Base-by-base conservation (phyloP, 805 yeast species). In the Pichia nanzhaoensis region DNA sequence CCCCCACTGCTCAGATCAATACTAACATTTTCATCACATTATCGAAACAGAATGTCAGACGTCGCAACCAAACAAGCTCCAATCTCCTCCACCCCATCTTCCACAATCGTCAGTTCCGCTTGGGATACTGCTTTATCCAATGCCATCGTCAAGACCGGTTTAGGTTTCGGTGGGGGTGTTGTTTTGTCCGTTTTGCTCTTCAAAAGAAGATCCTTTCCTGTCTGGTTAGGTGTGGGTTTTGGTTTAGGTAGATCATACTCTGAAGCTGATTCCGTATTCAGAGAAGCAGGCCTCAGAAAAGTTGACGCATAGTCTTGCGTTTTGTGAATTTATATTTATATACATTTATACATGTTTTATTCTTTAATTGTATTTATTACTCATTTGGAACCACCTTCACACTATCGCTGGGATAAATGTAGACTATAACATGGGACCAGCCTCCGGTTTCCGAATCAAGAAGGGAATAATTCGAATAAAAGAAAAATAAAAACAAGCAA, bases 101-200 rank as follows among this genome's bases (percentile, higher is more conserved):
- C 67, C 16, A 45, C 64, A 12, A 50, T 60, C 39, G 57, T 63
- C 37, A 56, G 57, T 36, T 58, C 65, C 28, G 59, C 69, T 66
- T 93, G 99, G 99, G 99, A 93, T 67, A 85, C 89, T 54, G 97
- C 90, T 44, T 74, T 93, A 61, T 89, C 99, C 48, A 93, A 93
- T 71, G 80, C 95, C 51, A 72, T 93, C 52, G 95, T 93, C 56
- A 93, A 93, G 68, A 84, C 96, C 57, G 96, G 96, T 17, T 75
- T 93, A 52, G 99, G 99, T 41, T 82, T 93, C 55, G 98, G 98
- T 53, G 93, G 83, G 38, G 99, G 99, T 68, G 95, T 93, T 30
- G 76, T 91, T 48, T 85, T 95, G 37, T 87, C 96, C 8, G 95
- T 90, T 37, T 68, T 93, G 49, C 69, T 93, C 47, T 93, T 93